Base-by-base conservation (phyloP, 2,329 filamentous ascomycete genomes). In the Penicillium psychrosexuale region DNA sequence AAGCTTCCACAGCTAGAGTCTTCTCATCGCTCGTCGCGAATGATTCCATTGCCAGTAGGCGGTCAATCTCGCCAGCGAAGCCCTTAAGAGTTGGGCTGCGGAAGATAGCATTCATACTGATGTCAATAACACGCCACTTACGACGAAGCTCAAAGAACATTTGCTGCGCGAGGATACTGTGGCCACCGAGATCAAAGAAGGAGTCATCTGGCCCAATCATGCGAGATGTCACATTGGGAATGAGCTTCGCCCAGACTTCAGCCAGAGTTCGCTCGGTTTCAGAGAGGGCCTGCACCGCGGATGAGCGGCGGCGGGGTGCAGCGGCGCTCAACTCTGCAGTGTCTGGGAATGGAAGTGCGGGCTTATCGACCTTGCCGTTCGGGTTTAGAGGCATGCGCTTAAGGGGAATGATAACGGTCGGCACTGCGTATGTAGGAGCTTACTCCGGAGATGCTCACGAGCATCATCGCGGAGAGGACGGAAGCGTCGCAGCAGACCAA, bases 341-440 rank as follows among this genome's bases (percentile, higher is more conserved):
- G 71, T 93, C 90, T 37, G 85, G 92, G 81, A 92, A 94, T 0
- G 90, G 90, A 49, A 95, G 78, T 2, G 84, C 84, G 13, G 89
- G 87, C 72, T 86, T 88, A 73, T 95, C 90, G 39, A 93, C 84
- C 75, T 94, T 94, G 64, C 89, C 88, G 63, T 91, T 91, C n/a
- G 88, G 88, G 70, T 90, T 92, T n/a, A 93, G 74, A 1, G 89
- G 89, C 59, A 93, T 81, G 53, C 85, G 84, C 57, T 84, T 80
- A 53, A 94, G 83, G 0, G 86, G 82, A 39, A 94, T 88, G 60
- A 90, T 85, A 37, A 90, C 80, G 3, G 84, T 86, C 0, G 90
- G 90, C 2, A 94, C 84, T 1, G 89, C 88, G 72, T 91, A 93
- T 12, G 79, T 78, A 0, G 90, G 13, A 95, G 77, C 58, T 88